Conservation (phyloP, 768 basidiomycete species). For the Fibroporia radiculosa region DNA sequence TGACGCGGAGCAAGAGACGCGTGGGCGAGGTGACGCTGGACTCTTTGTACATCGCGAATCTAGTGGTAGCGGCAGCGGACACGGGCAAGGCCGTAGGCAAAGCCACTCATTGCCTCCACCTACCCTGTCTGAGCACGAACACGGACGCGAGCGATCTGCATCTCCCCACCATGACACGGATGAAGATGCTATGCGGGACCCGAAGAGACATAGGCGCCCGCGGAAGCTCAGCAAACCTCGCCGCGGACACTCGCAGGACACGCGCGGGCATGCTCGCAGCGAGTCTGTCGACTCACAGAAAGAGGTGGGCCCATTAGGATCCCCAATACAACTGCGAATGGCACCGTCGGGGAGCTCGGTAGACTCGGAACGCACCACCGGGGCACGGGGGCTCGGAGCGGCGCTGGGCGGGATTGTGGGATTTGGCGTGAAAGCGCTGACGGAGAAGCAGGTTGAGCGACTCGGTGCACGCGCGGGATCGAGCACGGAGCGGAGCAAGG, state of each 20-base stretch:
- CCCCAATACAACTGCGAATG: neutral
- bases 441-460: conserved; percentile 21
- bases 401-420: neutral
- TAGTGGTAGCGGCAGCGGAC: neutral
- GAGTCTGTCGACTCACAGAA: neutral
- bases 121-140: neutral
- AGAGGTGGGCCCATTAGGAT: neutral
- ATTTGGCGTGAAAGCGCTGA: conserved; percentile 14
- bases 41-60: neutral
- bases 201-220: neutral
- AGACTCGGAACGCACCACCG: neutral
- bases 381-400: neutral
- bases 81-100: neutral
- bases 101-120: neutral
- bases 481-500: no score
- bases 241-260: conserved; percentile 1
- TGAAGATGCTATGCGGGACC: neutral
- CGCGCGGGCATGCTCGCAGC: neutral
- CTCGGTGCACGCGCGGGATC: conserved; percentile 13
- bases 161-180: neutral
- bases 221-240: neutral
- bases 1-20: neutral
- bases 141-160: neutral
- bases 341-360: neutral
- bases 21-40: neutral